A percentile compares a stretch with the other conserved stretches of the same genome.
Conservation (phyloP, 1,139 yeast genomes). For the Saccharomyces hybrid region DNA sequence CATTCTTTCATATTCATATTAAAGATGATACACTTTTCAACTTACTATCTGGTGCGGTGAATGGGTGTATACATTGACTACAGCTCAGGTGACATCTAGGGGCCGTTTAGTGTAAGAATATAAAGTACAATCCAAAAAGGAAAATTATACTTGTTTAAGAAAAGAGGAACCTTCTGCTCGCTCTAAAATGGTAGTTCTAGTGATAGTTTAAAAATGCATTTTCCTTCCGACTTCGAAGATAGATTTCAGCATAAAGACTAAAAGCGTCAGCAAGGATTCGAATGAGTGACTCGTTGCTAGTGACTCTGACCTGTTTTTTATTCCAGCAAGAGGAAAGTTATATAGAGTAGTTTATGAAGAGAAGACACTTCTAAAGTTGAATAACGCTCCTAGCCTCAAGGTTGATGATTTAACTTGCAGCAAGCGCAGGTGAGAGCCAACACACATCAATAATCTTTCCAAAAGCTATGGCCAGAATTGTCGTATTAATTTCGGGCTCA, state of each 20-base stretch:
- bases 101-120: not conserved
- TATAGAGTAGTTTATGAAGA: not conserved
- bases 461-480: constrained; percentile 33
- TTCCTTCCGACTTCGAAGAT: not conserved
- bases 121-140: not conserved
- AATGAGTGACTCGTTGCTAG: not conserved
- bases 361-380: not conserved
- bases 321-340: not conserved
- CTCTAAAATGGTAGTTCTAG: not conserved
- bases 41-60: not conserved
- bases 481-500: constrained; percentile 87
- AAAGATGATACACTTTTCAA: not conserved
- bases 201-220: not conserved
- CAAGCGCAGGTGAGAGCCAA: not conserved
- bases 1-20: not conserved
- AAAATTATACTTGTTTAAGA: not conserved
- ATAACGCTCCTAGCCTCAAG: not conserved
- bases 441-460: not conserved
- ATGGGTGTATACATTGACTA: not conserved
- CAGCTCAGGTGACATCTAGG: not conserved
- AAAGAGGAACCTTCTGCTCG: not conserved
- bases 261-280: constrained; percentile 1
- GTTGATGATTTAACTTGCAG: not conserved
- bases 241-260: not conserved
- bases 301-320: not conserved